These are phyloP conservation scores for Spergularia marina DNA, from an alignment of 148 eudicot species.

Conservation along the genomic window DNA sequence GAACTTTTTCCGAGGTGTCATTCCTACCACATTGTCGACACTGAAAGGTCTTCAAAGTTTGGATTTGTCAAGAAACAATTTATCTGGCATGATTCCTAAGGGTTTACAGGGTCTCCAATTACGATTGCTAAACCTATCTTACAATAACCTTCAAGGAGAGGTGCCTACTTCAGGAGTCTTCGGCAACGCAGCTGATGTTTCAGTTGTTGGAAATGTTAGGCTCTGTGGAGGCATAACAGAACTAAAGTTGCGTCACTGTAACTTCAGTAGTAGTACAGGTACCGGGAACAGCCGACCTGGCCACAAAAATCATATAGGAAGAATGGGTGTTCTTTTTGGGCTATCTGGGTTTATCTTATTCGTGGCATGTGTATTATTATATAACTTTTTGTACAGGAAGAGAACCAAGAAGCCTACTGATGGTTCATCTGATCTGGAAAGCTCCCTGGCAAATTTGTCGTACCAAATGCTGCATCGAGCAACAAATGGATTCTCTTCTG, in stretches of 20 bases:
- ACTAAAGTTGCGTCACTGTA: conserved; percentile 29
- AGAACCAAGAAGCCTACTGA: not conserved
- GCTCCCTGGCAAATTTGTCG: conserved; percentile 10
- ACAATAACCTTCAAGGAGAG: conserved; percentile 39
- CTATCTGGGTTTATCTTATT: conserved; percentile 1
- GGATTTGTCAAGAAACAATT: conserved; percentile 28
- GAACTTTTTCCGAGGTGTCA: conserved; percentile 34
- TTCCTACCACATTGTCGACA: conserved; percentile 25
- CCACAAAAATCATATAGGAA: not conserved
- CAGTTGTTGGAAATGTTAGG: conserved; percentile 33
- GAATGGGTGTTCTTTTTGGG: not conserved
- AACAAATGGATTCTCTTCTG: conserved; percentile 26
- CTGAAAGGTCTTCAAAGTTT: conserved; percentile 23
- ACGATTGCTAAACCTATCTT: conserved; percentile 26
- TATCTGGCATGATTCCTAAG: conserved; percentile 34
- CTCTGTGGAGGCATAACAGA: conserved; percentile 41
- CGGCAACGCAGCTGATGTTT: conserved; percentile 27
- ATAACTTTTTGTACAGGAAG: not conserved
- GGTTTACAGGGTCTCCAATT: conserved; percentile 12
- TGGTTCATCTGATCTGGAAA: not conserved
- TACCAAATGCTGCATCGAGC: conserved; percentile 23
- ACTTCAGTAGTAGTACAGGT: not conserved
- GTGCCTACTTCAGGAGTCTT: conserved; percentile 38
- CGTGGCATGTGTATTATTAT: not conserved
- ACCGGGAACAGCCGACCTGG: not conserved